A percentile compares a stretch with the other conserved stretches of the same genome.
These are phyloP conservation scores for Chaetomium tenue DNA, from an alignment of 495 filamentous ascomycete genomes.

Conservation along the genomic window DNA sequence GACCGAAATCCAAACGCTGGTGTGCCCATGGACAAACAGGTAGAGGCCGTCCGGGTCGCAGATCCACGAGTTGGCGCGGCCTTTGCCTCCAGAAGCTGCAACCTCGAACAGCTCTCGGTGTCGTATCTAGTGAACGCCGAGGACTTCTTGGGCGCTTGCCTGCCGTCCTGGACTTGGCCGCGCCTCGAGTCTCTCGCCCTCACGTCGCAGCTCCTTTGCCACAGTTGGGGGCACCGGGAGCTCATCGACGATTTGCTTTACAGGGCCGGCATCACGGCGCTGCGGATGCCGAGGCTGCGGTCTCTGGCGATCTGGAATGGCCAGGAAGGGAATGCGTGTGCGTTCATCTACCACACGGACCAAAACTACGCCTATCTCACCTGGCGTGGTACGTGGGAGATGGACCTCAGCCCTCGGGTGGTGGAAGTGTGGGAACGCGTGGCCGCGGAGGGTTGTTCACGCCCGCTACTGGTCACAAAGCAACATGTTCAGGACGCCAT, in stretches of 20 bases:
- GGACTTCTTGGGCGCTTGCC: slow-evolving; percentile 20
- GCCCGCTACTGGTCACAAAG: slow-evolving; percentile 11
- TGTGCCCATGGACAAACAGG: not conserved
- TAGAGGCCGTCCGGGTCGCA: slow-evolving; percentile 15
- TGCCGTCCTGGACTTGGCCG: slow-evolving; percentile 16
- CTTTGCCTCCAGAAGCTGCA: slow-evolving; percentile 17
- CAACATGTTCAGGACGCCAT: slow-evolving; percentile 10
- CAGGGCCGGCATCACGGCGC: slow-evolving; percentile 13
- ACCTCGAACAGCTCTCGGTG: slow-evolving; percentile 21
- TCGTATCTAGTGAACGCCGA: slow-evolving; percentile 20
- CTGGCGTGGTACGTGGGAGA: slow-evolving; percentile 36
- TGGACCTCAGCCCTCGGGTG: slow-evolving; percentile 29
- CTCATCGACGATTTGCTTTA: slow-evolving; percentile 13
- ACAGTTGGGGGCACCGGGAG: not conserved
- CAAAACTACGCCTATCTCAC: slow-evolving; percentile 23
- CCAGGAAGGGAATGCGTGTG: slow-evolving; percentile 29
- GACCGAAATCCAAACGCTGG: not conserved
- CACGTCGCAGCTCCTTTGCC: slow-evolving; percentile 14
- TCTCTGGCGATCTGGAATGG: slow-evolving; percentile 37
- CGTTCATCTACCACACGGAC: slow-evolving; percentile 33
- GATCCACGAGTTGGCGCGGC: slow-evolving; percentile 10
- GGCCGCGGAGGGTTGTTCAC: slow-evolving; percentile 21
- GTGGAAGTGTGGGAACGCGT: slow-evolving; percentile 32
- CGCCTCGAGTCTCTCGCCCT: slow-evolving; percentile 21
- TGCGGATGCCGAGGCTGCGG: slow-evolving; percentile 32